Evolutionary conservation across 805 yeast genomes (phyloP), one percentile per base, ranked within the genome.

Genomic region (Candida vaughaniae): DNA sequence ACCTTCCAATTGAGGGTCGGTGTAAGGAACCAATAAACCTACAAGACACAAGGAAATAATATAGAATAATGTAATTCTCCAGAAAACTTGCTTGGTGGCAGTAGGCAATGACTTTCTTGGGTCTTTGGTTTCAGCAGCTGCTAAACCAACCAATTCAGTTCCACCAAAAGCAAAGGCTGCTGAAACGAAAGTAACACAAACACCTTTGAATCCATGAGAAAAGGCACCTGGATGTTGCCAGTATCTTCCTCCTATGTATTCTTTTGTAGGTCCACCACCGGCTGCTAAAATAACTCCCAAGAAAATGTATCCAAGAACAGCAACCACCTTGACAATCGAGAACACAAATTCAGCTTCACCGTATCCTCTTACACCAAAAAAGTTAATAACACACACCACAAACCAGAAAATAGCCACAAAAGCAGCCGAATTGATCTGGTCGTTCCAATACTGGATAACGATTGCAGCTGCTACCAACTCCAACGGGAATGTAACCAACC

Each of bases 321-420:
- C 78, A 27, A 80, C 57, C 16, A 83, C 75, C 56, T 85, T 85
- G 50, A 83, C 69, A 41, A 75, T 44, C 37, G 86, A 81, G 53
- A 84, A 80, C 54, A 77, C 70, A 41, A 85, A 73, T 52, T 78
- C 85, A 17, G 79, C 77, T 53, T 77, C 82, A 29, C 82, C 84
- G 42, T 75, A 77, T 41, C 79, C 78, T 31, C 58, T 63, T 11
- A 77, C 75, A 41, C 80, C 81, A 44, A 73, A 68, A 20, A 73
- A 57, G 53, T 74, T 74, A 32, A 66, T 67, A 9, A 53, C 26
- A 44, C 59, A n/a, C 39, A 78, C 76, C 3, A 69, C 54, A 1
- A 59, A 63, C 56, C 71, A 76, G 47, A 76, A 78, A 17, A 77
- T 68, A 3, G 76, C 69, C 16, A 79, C 80, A 79, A 80, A 79